phyloP scores from a whole-genome alignment of 352 stramenopile species.

The Saprolegnia diclina region DNA sequence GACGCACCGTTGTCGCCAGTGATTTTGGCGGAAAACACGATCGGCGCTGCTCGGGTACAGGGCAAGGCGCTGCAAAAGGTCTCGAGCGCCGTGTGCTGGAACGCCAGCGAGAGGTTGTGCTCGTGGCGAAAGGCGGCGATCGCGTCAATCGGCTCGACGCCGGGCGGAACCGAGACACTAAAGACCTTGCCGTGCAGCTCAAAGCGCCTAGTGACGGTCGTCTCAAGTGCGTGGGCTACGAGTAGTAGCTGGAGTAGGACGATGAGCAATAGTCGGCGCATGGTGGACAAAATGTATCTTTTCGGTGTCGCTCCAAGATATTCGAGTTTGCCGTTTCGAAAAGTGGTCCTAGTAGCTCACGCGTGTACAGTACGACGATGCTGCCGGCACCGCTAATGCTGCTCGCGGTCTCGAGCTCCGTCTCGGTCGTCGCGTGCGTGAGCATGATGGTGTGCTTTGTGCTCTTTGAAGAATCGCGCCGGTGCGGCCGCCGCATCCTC shows the following conservation, averaged over 20 bases:
- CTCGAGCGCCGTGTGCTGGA: conserved; percentile 38
- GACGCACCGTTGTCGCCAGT: conserved; percentile 23
- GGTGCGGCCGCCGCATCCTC: conserved; percentile 54
- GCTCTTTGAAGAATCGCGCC: conserved; percentile 52
- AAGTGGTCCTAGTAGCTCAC: too few species aligned
- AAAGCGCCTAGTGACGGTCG: background rate
- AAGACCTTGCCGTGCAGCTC: conserved; percentile 5
- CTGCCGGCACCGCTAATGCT: conserved; percentile 33
- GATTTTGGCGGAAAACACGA: conserved; percentile 45
- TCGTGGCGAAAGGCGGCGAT: conserved; percentile 44
- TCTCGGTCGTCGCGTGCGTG: conserved; percentile 43
- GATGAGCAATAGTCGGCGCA: background rate
- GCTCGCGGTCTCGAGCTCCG: conserved; percentile 35
- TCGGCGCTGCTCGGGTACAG: conserved; percentile 38
- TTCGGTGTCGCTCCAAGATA: background rate
- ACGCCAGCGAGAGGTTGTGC: conserved; percentile 34
- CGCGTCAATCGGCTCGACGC: conserved; percentile 42
- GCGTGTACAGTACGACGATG: background rate
- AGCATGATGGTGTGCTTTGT: conserved; percentile 55
- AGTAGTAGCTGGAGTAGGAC: background rate
- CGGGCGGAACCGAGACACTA: background rate
- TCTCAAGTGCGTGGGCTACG: background rate
- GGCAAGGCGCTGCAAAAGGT: conserved; percentile 39
- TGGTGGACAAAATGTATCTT: background rate
- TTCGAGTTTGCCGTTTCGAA: background rate